Percentiles rank a stretch among this genome's conserved stretches.
phyloP scores from a whole-genome alignment of 108 stramenopile genomes.

The Skeletonema potamos region DNA sequence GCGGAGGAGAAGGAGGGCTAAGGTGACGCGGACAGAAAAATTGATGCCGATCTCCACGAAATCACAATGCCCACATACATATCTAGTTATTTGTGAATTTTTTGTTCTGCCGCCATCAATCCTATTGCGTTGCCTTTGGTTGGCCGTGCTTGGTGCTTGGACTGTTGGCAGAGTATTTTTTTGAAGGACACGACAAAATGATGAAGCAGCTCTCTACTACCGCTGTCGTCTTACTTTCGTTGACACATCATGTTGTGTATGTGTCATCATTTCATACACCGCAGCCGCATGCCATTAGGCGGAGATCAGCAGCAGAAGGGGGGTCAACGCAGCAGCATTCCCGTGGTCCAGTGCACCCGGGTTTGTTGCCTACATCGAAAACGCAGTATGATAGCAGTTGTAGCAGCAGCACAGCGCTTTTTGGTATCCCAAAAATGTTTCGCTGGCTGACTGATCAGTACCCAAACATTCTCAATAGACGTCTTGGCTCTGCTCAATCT shows the following conservation, averaged over 20 bases:
- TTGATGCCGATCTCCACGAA: too few relatives aligned
- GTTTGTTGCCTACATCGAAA: background rate
- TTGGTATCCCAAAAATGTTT: slow-evolving; percentile 99
- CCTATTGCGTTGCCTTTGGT: background rate
- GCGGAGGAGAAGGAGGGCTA: too few relatives aligned
- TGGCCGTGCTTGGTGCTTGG: background rate
- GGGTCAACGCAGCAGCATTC: background rate
- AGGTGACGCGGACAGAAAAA: too few relatives aligned
- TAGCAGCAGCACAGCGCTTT: slow-evolving; percentile 44
- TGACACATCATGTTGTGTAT: background rate
- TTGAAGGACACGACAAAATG: background rate
- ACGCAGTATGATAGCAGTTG: background rate
- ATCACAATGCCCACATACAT: too few relatives aligned
- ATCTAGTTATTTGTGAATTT: too few relatives aligned
- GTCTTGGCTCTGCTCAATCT: slow-evolving; percentile 50
- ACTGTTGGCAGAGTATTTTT: background rate
- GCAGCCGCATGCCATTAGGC: slow-evolving; percentile 1
- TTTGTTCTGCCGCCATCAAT: background rate
- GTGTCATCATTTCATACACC: slow-evolving; percentile 25
- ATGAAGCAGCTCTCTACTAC: background rate
- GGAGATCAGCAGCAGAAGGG: background rate
- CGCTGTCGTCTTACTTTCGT: background rate
- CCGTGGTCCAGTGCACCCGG: background rate
- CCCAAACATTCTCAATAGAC: slow-evolving; percentile 93
- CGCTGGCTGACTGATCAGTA: slow-evolving; percentile 99